Conservation (phyloP, 306 rosid species). For the Trifolium subterraneum region DNA sequence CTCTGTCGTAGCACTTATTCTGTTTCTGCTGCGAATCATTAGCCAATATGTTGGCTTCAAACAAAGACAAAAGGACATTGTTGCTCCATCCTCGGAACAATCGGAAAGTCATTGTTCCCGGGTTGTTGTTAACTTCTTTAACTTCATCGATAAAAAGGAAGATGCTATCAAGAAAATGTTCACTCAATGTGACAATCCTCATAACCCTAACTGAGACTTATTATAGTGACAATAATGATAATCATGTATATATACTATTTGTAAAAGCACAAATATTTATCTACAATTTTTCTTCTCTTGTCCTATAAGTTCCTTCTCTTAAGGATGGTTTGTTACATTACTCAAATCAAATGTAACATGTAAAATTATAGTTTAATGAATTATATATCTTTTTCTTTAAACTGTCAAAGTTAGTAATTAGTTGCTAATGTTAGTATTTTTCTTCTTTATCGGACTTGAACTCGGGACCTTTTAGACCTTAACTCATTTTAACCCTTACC, state of each 20-base stretch:
- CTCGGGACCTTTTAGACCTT: too few species aligned
- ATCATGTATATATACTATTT: slow-evolving; percentile 23
- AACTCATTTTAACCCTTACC: too few species aligned
- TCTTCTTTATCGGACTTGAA: too few species aligned
- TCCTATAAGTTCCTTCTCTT: neutral
- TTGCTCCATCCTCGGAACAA: slow-evolving; percentile 41
- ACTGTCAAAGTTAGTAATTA: too few species aligned
- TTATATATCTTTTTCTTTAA: too few species aligned
- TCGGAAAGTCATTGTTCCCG: slow-evolving; percentile 56
- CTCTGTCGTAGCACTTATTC: slow-evolving; percentile 51
- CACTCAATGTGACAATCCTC: slow-evolving; percentile 49
- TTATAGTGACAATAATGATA: slow-evolving; percentile 23
- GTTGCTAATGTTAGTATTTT: too few species aligned
- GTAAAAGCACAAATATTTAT: neutral
- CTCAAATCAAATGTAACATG: slow-evolving; percentile 14
- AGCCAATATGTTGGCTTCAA: slow-evolving; percentile 64
- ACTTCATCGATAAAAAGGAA: slow-evolving; percentile 86
- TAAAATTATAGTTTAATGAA: too few species aligned
- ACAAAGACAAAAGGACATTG: slow-evolving; percentile 46
- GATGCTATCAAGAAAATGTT: slow-evolving; percentile 85
- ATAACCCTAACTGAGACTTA: slow-evolving; percentile 45
- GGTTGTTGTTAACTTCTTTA: slow-evolving; percentile 60
- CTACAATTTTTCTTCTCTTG: neutral
- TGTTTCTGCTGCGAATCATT: slow-evolving; percentile 64
- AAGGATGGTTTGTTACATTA: slow-evolving; percentile 5